A percentile compares a stretch with the other conserved stretches of the same genome.
Conservation (phyloP, 2,329 filamentous ascomycete genomes). For the Alternaria ethzedia region DNA sequence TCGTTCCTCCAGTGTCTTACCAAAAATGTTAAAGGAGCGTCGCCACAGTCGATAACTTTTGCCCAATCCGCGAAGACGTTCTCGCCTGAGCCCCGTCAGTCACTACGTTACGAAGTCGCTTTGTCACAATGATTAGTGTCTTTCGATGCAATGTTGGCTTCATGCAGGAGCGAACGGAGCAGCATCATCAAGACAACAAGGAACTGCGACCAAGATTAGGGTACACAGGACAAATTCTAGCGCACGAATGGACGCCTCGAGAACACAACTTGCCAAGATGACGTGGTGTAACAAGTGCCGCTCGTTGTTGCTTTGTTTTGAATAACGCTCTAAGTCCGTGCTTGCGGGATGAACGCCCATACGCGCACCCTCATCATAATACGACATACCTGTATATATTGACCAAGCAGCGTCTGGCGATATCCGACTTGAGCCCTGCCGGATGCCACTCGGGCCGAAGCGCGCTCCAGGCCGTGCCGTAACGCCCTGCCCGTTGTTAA, state of each 20-base stretch:
- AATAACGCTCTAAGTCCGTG: not conserved
- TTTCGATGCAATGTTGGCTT: not conserved
- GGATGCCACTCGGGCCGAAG: conserved; percentile 60
- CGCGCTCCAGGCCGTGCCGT: conserved; percentile 61
- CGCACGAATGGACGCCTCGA: not conserved
- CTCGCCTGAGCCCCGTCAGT: conserved; percentile 30
- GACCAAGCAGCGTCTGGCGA: conserved; percentile 49
- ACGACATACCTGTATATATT: conserved; percentile 56
- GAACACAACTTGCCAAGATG: not conserved
- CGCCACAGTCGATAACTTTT: conserved; percentile 62
- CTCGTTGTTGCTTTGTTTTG: not conserved
- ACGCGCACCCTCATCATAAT: not conserved
- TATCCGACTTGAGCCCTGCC: conserved; percentile 59
- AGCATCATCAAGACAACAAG: not conserved
- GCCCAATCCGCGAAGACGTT: conserved; percentile 58
- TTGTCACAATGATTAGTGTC: not conserved
- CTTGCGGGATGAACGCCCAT: not conserved
- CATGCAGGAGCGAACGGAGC: not conserved
- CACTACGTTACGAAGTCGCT: not conserved
- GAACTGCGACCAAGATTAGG: not conserved
- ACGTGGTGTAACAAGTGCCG: not conserved
- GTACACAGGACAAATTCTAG: not conserved
- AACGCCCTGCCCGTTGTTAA: conserved; percentile 48
- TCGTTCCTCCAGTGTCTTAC: conserved; percentile 25
- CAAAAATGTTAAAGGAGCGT: conserved; percentile 59